These are phyloP conservation scores for Suillus brevipes DNA, from an alignment of 768 basidiomycete species.

Conservation along the genomic window DNA sequence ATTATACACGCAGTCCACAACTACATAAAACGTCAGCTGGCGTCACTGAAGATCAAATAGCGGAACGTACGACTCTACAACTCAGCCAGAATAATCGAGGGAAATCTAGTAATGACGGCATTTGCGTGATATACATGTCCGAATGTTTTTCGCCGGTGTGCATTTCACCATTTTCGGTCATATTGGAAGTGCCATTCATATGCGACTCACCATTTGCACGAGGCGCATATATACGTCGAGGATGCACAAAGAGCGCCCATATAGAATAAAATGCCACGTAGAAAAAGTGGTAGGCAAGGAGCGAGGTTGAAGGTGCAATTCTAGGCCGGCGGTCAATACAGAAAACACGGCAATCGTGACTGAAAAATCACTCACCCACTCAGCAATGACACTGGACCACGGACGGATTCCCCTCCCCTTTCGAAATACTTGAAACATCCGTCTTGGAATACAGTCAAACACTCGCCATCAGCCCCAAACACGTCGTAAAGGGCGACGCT, in stretches of 20 bases:
- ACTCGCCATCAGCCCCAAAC: constrained; percentile 89
- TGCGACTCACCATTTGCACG: constrained; percentile 16
- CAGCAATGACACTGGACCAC: constrained; percentile 87
- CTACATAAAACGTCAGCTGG: constrained; percentile 38
- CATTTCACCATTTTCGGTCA: neutral
- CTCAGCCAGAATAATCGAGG: constrained; percentile 64
- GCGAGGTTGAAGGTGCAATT: constrained; percentile 72
- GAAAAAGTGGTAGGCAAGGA: constrained; percentile 93
- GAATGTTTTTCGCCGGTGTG: neutral
- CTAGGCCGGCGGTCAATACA: constrained; percentile 38
- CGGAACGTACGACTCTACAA: constrained; percentile 67
- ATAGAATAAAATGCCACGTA: constrained; percentile 86
- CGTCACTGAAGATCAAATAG: neutral
- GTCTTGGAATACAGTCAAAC: constrained; percentile 60
- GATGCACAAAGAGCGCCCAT: constrained; percentile 81
- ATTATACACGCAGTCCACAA: constrained; percentile 93
- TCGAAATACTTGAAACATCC: constrained; percentile 99
- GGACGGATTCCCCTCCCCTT: constrained; percentile 83
- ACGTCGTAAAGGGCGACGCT: constrained; percentile 92
- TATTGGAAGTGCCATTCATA: neutral
- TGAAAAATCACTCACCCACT: constrained; percentile 63
- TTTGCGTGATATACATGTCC: constrained; percentile 41
- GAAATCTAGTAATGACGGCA: constrained; percentile 60
- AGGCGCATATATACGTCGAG: constrained; percentile 36
- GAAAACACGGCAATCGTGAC: neutral